Base-by-base conservation (phyloP, 495 filamentous ascomycete genomes). In the Rhypophila decipiens region DNA sequence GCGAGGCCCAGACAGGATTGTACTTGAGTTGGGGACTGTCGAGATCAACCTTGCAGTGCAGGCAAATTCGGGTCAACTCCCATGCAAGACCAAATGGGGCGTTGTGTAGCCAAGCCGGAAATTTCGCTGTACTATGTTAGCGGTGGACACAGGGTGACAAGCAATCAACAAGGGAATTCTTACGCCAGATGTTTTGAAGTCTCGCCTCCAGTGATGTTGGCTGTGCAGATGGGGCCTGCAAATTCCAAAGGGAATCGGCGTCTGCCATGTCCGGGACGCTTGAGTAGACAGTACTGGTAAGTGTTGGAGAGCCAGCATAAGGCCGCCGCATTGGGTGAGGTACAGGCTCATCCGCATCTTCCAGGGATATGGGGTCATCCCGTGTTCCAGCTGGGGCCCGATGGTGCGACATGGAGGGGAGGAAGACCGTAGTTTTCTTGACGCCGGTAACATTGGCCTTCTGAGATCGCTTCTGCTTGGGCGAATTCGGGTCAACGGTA, bases 1-100 rank as follows among this genome's bases (percentile, higher is more conserved):
- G 60, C 5, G 58, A 57, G 5, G 57, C 60, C 60, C 65, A 68
- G 5, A 45, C 58, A 1, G 68, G 63, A 12, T 71, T 52, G 37
- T 73, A 72, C 10, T 56, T 22, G 11, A 72, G 20, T 17, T 35
- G 47, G 5, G 57, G 19, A 19, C 60, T 35, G 10, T 68, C 57
- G 18, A 67, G 55, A 18, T 61, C 50, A 19, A 73, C 57, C 1
- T 57, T 58, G 50, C 70, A 74, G 38, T 73, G 60, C 4, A 70
- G 52, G 33, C 66, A 65, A 18, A 72, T 59, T 17, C 72, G 63
- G 3, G 68, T 61, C 13, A 75, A 47, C 40, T 75, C 72, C 72
- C 72, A 75, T 10, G 63, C 61, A 29, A 75, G 56, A 18, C 60
- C 64, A 7, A 75, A 57, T 1, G 72, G 71, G 1, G 67, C 69